Base-by-base conservation (phyloP, 768 basidiomycete genomes). In the Phlebiopsis flavidoalba region DNA sequence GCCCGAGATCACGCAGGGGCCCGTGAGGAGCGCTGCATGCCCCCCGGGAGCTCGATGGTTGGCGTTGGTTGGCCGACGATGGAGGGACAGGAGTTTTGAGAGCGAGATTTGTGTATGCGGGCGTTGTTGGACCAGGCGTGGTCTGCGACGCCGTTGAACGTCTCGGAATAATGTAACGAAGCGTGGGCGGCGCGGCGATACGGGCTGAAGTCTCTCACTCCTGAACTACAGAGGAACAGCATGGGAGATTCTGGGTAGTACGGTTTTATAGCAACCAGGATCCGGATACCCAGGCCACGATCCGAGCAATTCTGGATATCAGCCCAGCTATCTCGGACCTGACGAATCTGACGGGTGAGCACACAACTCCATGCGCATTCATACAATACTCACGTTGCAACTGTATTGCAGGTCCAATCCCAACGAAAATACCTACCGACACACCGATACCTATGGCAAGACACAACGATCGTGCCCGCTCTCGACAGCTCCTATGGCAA, bases 81-180 rank as follows among this genome's bases (percentile, higher is more conserved):
- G 53, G 75, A 77, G 51, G 75, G 76, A 5, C 69, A 75, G 53
- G 76, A 77, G 60, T 50, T n/a, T 40, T 7, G 75, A 75, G 21
- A 77, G 76, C 60, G 76, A 77, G 69, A 73, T 77, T n/a, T 48
- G 67, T 76, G 15, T 77, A 77, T 49, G 74, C 75, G 47, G n/a
- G 62, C 54, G 24, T 67, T 77, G 3, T 70, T 77, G 43, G 75
- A 77, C 64, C 76, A 77, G 56, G 76, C 75, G 0, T 77, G 76
- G 76, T 77, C 74, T 3, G 53, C 71, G 1, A 67, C 68, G 0
- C 64, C 74, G 3, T 65, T 78, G 50, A 63, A 74, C 58, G 69
- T 71, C 62, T 63, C 70, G 1, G 53, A 63, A 3, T 77, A n/a
- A 76, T 52, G 67, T 76, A n/a, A 61, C 66, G 40, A 63, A 67